phyloP scores from a whole-genome alignment of 78 protist species.

The Abeoforma whisleri region DNA sequence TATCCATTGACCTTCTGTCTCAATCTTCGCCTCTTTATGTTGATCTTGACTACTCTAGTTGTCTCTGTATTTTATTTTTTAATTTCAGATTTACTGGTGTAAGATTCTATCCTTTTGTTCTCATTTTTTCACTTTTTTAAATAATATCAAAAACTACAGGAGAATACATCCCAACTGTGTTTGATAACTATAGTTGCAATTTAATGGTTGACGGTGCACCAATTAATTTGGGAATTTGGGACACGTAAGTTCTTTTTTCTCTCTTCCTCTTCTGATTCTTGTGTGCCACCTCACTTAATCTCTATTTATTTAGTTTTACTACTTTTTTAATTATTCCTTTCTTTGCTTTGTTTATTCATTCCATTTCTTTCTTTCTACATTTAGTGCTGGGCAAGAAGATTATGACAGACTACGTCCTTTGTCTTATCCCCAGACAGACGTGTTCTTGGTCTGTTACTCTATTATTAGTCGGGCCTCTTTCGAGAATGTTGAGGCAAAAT shows the following conservation, averaged over 20 bases:
- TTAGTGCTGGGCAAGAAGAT: slow-evolving; percentile 55
- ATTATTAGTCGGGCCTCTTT: slow-evolving; percentile 59
- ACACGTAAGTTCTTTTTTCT: slow-evolving; percentile 36
- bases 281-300: too few relatives aligned
- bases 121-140: too few relatives aligned
- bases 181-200: slow-evolving; percentile 79
- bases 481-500: slow-evolving; percentile 65
- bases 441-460: slow-evolving; percentile 59
- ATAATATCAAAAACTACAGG: slow-evolving; percentile 22
- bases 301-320: neutral
- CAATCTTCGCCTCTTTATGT: too few relatives aligned
- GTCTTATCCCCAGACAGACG: slow-evolving; percentile 63
- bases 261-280: too few relatives aligned
- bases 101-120: too few relatives aligned
- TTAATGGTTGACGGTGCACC: slow-evolving; percentile 59
- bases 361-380: slow-evolving; percentile 11
- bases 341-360: too few relatives aligned
- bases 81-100: too few relatives aligned
- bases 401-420: slow-evolving; percentile 59
- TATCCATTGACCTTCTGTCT: too few relatives aligned
- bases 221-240: slow-evolving; percentile 49
- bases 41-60: too few relatives aligned
- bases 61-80: too few relatives aligned
- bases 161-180: slow-evolving; percentile 56
- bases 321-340: neutral